These are phyloP conservation scores for Sclerotinia glacialis DNA, from an alignment of 2,329 filamentous ascomycete species.

Conservation along the genomic window DNA sequence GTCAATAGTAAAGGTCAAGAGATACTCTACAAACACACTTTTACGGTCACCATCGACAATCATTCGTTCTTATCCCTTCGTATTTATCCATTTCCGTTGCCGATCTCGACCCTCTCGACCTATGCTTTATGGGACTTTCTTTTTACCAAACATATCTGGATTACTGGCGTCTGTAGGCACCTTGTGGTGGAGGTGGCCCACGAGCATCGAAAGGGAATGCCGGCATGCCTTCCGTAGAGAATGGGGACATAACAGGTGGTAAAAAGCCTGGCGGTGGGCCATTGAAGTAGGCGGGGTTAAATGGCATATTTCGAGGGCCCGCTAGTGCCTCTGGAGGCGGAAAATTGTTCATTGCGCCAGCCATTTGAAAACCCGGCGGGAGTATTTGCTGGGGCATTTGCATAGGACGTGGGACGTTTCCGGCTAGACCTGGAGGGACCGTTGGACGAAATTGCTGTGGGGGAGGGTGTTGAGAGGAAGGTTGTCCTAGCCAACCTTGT, in stretches of 20 bases:
- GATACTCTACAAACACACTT: conserved; percentile 4
- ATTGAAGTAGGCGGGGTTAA: conserved; percentile 47
- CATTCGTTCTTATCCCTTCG: background rate
- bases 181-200: conserved; percentile 48
- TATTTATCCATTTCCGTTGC: background rate
- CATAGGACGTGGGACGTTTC: conserved; percentile 42
- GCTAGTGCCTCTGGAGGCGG: conserved; percentile 48
- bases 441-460: conserved; percentile 43
- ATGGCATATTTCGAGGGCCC: conserved; percentile 45
- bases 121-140: background rate
- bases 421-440: conserved; percentile 56
- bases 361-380: conserved; percentile 58
- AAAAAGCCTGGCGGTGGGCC: conserved; percentile 54
- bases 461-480: conserved; percentile 39
- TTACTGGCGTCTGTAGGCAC: conserved; percentile 44
- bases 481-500: conserved; percentile 36
- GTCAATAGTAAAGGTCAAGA: background rate
- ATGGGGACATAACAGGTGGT: conserved; percentile 54
- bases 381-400: conserved; percentile 57
- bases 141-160: background rate
- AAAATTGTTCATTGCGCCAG: conserved; percentile 51
- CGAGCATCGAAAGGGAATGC: conserved; percentile 56
- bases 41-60: background rate
- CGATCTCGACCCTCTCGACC: background rate
- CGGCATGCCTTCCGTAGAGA: conserved; percentile 48